A percentile compares a stretch with the other conserved stretches of the same genome.
These are phyloP conservation scores for Sarcomyxa edulis DNA, from an alignment of 768 basidiomycete species.

Conservation along the genomic window DNA sequence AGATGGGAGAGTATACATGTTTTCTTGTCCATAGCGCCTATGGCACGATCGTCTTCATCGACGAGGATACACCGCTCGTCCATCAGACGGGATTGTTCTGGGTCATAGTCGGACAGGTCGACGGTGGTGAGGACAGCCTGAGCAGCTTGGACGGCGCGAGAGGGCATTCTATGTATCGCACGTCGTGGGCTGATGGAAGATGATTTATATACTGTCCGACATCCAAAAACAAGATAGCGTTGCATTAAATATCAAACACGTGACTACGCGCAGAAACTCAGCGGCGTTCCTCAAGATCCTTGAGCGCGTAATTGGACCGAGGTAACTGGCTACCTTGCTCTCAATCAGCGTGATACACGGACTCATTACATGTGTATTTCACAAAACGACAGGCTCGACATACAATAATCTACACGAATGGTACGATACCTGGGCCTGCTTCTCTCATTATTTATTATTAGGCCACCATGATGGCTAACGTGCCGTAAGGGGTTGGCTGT, in stretches of 20 bases:
- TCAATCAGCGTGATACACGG: too few species aligned
- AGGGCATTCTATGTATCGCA: too few species aligned
- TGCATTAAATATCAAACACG: too few species aligned
- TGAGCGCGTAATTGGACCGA: too few species aligned
- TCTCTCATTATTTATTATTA: too few species aligned
- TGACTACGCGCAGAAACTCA: too few species aligned
- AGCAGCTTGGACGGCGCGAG: conserved; percentile 59
- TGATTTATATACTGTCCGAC: background rate
- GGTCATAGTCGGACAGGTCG: conserved; percentile 81
- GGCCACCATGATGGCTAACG: conserved; percentile 33
- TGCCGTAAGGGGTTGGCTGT: conserved; percentile 58
- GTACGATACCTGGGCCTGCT: too few species aligned
- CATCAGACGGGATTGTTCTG: conserved; percentile 93
- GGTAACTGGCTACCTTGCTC: too few species aligned
- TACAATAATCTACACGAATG: too few species aligned
- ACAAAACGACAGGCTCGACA: too few species aligned
- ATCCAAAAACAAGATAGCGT: background rate
- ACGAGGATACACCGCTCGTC: conserved; percentile 93
- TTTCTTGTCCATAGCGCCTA: conserved; percentile 93
- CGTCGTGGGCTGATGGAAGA: background rate
- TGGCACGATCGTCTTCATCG: conserved; percentile 78
- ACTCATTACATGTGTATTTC: too few species aligned
- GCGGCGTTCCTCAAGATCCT: too few species aligned
- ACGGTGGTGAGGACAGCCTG: conserved; percentile 63
- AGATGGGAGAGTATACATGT: conserved; percentile 61